Evolutionary conservation across 2,329 filamentous ascomycete genomes (phyloP), one percentile per base, ranked within the genome.

Genomic region (Microthyrium microscopicum): DNA sequence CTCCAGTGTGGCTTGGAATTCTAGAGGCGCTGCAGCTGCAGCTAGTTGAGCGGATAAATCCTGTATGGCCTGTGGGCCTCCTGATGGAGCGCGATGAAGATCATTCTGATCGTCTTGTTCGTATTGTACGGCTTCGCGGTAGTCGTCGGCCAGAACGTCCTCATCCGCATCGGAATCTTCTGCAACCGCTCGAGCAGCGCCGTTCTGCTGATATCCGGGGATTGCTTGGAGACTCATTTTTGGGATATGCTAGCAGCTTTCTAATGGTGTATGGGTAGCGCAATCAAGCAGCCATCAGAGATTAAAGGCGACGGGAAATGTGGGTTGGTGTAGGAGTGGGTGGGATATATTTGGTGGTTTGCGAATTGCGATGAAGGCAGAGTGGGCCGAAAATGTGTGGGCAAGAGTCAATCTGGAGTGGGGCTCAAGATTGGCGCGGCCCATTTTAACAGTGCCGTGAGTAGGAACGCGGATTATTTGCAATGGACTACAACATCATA

Each of bases 81-180:
- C 72, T 56, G 73, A 74, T 48, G 59, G 46, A 47, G 73, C 73
- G 55, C 74, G 72, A 56, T 87, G 84, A 47, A 91, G 62, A 45
- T 91, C 80, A 42, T 77, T 76, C 61, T 84, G 73, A 47, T 77
- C 75, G 53, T 85, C 84, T 50, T 40, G 18, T 12, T 92, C 82
- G 52, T 87, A 94, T 56, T 89, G 83, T 47, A 93, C 82, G 60
- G 94, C 87, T 64, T 94, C 83, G 55, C 76, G 77, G 70, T 94
- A 94, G 62, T 95, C 84, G 60, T 84, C 83, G 49, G 84, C 89
- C 46, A 98, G 73, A 48, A 79, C 79, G 63, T 95, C 89, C 68
- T 95, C 87, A 63, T 94, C 85, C 44, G 82, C 79, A 57, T 95
- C 89, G 53, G 83, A 92, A 55, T 91, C 84, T 58, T 87, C 79